Evolutionary conservation across 352 stramenopile genomes (phyloP).

Genomic region (Pythium volutum): DNA sequence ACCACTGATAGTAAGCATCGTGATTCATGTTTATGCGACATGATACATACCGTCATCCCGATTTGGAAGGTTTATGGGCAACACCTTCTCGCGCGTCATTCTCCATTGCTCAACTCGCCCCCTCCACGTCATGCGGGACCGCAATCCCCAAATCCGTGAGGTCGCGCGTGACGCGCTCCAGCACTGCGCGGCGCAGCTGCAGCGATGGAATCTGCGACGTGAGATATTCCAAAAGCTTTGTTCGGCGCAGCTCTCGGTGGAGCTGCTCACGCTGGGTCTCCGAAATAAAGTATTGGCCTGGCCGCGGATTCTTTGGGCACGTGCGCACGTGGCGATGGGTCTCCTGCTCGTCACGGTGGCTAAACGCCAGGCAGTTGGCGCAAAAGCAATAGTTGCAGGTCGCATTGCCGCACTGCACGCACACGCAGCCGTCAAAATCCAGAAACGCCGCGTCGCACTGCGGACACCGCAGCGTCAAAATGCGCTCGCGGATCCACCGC

Average conservation of each 20-base stretch:
- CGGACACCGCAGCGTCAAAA: conserved; percentile 24
- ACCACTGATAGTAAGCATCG: background rate
- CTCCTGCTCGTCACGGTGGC: background rate
- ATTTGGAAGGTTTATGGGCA: background rate
- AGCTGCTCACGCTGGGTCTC: background rate
- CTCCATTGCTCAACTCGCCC: background rate
- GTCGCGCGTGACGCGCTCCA: conserved; percentile 5
- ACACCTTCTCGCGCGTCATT: background rate
- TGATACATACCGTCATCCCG: background rate
- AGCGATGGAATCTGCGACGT: background rate
- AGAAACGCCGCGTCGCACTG: conserved; percentile 21
- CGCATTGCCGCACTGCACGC: conserved; percentile 21
- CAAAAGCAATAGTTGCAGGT: conserved; percentile 19
- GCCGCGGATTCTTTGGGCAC: conserved; percentile 16
- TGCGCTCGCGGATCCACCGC: conserved; percentile 16
- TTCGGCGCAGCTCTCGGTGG: conserved; percentile 8
- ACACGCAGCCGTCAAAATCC: conserved; percentile 25
- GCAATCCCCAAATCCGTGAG: background rate
- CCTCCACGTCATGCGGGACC: background rate
- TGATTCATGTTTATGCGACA: conserved; percentile 6
- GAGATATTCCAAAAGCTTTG: conserved; percentile 10
- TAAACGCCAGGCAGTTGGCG: conserved; percentile 18
- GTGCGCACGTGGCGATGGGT: conserved; percentile 16
- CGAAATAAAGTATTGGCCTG: conserved; percentile 4
- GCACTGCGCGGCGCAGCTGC: background rate